Evolutionary conservation across 140 eudicot genomes (phyloP).

Genomic region (Cichorium intybus): DNA sequence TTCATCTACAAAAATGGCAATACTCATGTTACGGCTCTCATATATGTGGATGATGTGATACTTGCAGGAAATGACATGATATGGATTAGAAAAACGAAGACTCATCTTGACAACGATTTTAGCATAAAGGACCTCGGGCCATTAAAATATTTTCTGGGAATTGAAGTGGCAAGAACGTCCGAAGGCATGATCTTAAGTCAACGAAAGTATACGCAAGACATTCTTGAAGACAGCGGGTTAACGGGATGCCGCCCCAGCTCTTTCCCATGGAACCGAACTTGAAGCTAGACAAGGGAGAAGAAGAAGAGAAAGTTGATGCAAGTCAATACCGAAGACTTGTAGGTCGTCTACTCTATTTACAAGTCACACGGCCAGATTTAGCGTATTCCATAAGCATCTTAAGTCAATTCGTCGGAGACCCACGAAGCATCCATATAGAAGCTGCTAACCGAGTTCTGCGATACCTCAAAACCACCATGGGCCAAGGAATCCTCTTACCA

Average conservation of each 20-base stretch:
- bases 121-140: too few species aligned
- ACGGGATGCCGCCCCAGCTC: too few species aligned
- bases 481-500: background rate
- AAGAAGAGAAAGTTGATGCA: background rate
- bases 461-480: background rate
- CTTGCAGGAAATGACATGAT: background rate
- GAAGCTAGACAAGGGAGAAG: background rate
- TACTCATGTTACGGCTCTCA: background rate
- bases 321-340: background rate
- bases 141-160: too few species aligned
- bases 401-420: slow-evolving; percentile 6
- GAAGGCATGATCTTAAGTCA: too few species aligned
- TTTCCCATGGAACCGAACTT: too few species aligned
- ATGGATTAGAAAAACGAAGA: background rate
- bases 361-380: background rate
- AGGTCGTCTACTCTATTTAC: too few species aligned
- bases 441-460: background rate
- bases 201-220: too few species aligned
- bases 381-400: background rate
- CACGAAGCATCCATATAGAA: background rate
- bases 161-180: too few species aligned
- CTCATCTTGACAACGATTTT: too few species aligned
- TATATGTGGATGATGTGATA: too few species aligned
- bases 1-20: background rate
- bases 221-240: too few species aligned